phyloP scores from a whole-genome alignment of 116 monocot genomes.

The Iris pallida region DNA sequence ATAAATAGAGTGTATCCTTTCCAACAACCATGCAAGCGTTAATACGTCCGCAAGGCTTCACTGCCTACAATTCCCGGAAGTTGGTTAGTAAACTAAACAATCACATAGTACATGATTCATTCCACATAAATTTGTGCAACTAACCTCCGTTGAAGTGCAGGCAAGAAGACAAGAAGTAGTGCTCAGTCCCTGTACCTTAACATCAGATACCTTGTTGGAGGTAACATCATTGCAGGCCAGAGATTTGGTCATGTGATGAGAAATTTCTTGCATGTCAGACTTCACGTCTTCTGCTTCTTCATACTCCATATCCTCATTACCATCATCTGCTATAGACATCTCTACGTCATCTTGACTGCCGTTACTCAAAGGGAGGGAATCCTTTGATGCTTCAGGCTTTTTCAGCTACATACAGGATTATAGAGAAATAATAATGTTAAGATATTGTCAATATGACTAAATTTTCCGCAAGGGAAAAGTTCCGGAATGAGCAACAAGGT shows the following conservation, averaged over 20 bases:
- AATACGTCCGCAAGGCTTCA: slow-evolving; percentile 91
- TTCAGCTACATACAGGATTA: slow-evolving; percentile 38
- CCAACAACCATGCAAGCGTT: slow-evolving; percentile 80
- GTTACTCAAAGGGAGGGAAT: slow-evolving; percentile 11
- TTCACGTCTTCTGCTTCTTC: slow-evolving; percentile 21
- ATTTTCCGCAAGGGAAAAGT: neutral
- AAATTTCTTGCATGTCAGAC: slow-evolving; percentile 31
- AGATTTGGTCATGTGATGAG: slow-evolving; percentile 38
- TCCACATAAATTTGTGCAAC: slow-evolving; percentile 9
- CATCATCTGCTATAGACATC: slow-evolving; percentile 29
- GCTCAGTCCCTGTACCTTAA: slow-evolving; percentile 27
- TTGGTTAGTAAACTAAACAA: slow-evolving; percentile 7
- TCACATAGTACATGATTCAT: slow-evolving; percentile 1
- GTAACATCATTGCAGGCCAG: slow-evolving; percentile 36
- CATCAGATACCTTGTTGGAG: slow-evolving; percentile 30
- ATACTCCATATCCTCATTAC: slow-evolving; percentile 43
- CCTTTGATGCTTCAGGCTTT: slow-evolving; percentile 30
- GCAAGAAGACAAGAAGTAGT: slow-evolving; percentile 28
- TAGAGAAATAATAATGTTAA: neutral
- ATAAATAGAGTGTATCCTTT: slow-evolving; percentile 78
- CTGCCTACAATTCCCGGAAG: slow-evolving; percentile 33
- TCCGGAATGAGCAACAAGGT: neutral
- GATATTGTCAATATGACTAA: neutral
- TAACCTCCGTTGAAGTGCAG: slow-evolving; percentile 43
- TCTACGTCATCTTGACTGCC: slow-evolving; percentile 29